phyloP scores from a whole-genome alignment of 208 protist genomes.

The Phytomonas sp. region DNA sequence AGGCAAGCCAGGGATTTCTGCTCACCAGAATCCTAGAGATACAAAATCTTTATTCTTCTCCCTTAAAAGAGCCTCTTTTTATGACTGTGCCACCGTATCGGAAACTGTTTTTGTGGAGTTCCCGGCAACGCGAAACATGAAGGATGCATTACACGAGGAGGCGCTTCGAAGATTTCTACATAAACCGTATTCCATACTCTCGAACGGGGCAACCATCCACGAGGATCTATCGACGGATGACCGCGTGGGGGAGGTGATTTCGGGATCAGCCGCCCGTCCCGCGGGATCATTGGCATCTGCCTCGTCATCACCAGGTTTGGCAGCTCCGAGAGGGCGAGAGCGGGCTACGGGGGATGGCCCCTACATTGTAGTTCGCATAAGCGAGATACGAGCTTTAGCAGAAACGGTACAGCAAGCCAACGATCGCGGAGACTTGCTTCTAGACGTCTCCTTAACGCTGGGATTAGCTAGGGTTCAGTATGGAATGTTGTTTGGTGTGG shows the following conservation, averaged over 20 bases:
- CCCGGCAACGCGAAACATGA: neutral
- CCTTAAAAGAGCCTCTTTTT: neutral
- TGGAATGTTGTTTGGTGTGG: slow-evolving; percentile 43
- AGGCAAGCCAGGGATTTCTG: neutral
- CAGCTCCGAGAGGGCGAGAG: slow-evolving; percentile 2
- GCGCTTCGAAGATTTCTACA: neutral
- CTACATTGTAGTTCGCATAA: slow-evolving; percentile 31
- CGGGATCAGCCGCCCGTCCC: neutral
- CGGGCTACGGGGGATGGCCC: neutral
- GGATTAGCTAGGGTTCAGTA: slow-evolving; percentile 31
- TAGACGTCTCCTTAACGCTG: slow-evolving; percentile 25
- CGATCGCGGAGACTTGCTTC: slow-evolving; percentile 32
- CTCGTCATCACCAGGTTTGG: neutral
- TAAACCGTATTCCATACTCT: neutral
- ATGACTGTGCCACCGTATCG: neutral
- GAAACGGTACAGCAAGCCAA: slow-evolving; percentile 38
- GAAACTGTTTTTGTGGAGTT: neutral
- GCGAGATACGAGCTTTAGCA: slow-evolving; percentile 24
- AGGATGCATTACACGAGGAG: neutral
- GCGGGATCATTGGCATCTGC: neutral
- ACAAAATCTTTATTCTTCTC: neutral
- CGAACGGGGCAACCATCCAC: neutral
- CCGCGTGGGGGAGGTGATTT: neutral
- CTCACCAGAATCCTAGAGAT: neutral
- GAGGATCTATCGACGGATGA: neutral